These are phyloP conservation scores for Aspergillus udagawae DNA, from an alignment of 2,329 filamentous ascomycete species.

Conservation along the genomic window DNA sequence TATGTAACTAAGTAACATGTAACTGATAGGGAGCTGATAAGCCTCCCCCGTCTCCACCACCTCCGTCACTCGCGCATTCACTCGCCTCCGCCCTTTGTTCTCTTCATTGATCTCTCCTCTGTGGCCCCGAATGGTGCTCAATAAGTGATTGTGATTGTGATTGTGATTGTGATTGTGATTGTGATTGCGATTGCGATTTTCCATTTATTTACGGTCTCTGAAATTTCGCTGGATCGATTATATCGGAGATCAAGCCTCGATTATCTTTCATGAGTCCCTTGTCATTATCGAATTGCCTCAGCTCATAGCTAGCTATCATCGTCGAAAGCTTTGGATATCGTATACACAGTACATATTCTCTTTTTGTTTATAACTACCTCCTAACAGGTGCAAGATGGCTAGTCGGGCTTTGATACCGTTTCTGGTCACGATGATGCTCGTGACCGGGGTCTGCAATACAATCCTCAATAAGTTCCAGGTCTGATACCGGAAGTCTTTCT, in stretches of 20 bases:
- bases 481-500: conserved; percentile 20
- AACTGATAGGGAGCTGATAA: conserved; percentile 3
- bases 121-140: conserved; percentile 10
- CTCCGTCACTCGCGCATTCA: not conserved
- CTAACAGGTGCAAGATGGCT: conserved; percentile 54
- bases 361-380: not conserved
- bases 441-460: conserved; percentile 95
- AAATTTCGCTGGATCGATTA: not conserved
- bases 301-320: not conserved
- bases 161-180: not conserved
- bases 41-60: not conserved
- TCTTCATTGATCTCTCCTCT: not conserved
- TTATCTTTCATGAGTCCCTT: not conserved
- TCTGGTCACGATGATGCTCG: conserved; percentile 90
- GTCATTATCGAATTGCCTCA: not conserved
- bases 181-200: not conserved
- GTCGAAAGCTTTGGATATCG: not conserved
- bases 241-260: not conserved
- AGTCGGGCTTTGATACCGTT: conserved; percentile 70
- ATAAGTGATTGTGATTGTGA: conserved; percentile 2
- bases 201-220: not conserved
- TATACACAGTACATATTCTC: not conserved
- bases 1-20: not conserved
- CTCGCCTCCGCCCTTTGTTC: conserved; percentile 1
- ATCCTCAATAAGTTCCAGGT: conserved; percentile 96